Percentiles rank a stretch among this genome's conserved stretches.
These are phyloP conservation scores for Melanogaster broomeanus DNA, from an alignment of 768 basidiomycete species.

Conservation along the genomic window DNA sequence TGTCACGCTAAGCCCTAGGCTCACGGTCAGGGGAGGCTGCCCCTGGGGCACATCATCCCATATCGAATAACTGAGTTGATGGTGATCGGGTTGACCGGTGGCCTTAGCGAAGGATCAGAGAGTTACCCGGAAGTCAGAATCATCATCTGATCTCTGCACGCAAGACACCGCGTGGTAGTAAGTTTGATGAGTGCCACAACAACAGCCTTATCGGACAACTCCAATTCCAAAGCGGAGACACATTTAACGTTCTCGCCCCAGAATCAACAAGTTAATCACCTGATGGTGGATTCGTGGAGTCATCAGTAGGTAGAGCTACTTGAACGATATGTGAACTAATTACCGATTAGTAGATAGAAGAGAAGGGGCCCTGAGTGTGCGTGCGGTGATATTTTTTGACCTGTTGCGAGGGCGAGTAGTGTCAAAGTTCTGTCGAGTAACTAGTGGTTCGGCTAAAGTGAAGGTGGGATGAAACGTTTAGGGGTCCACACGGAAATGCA, in stretches of 20 bases:
- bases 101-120: not conserved
- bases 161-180: not conserved
- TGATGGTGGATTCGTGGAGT: too few relatives aligned
- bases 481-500: slow-evolving; percentile 3
- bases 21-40: not conserved
- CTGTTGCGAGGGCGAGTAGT: not conserved
- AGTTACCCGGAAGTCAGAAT: not conserved
- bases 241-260: slow-evolving; percentile 4
- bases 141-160: not conserved
- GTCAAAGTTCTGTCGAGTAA: not conserved
- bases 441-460: not conserved
- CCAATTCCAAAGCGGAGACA: slow-evolving; percentile 6
- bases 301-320: not conserved
- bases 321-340: not conserved
- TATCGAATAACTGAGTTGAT: not conserved
- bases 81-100: not conserved
- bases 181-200: not conserved
- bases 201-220: not conserved
- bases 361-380: not conserved
- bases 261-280: not conserved
- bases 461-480: slow-evolving; percentile 4
- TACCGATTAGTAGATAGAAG: not conserved
- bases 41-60: not conserved
- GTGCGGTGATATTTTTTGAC: not conserved
- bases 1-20: not conserved